phyloP scores from a whole-genome alignment of 2,329 filamentous ascomycete species.

The Hymenoscyphus linearis region DNA sequence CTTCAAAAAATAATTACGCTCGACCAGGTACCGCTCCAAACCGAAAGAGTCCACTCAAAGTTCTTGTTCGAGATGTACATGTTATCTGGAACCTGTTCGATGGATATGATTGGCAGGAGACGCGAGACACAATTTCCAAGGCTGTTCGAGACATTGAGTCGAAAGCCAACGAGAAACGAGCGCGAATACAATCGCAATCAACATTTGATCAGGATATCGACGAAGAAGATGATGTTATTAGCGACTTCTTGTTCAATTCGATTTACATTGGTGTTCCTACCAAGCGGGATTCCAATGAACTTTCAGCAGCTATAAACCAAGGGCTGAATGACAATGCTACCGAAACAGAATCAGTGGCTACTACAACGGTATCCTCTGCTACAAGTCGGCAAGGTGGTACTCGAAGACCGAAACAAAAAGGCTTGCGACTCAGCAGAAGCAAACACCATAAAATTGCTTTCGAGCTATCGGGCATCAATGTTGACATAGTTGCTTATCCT shows the following conservation, averaged over 20 bases:
- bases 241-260: constrained; percentile 96
- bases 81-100: constrained; percentile 98
- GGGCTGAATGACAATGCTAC: constrained; percentile 80
- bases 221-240: constrained; percentile 77
- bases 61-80: constrained; percentile 80
- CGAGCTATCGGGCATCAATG: constrained; percentile 77
- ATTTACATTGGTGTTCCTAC: constrained; percentile 93
- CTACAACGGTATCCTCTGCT: constrained; percentile 61
- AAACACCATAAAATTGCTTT: constrained; percentile 94
- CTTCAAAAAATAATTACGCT: constrained; percentile 68
- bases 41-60: constrained; percentile 64
- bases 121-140: constrained; percentile 78
- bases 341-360: constrained; percentile 85
- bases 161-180: constrained; percentile 70
- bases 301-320: constrained; percentile 79
- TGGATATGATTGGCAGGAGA: constrained; percentile 92
- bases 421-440: constrained; percentile 74
- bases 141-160: constrained; percentile 84
- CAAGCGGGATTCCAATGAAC: constrained; percentile 76
- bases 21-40: constrained; percentile 56
- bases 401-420: constrained; percentile 41
- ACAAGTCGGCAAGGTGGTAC: constrained; percentile 44
- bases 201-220: constrained; percentile 60
- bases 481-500: constrained; percentile 77
- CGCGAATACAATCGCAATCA: constrained; percentile 51